Evolutionary conservation across 176 grass and related monocot species (phyloP).

Genomic region (Aegilops longissima): DNA sequence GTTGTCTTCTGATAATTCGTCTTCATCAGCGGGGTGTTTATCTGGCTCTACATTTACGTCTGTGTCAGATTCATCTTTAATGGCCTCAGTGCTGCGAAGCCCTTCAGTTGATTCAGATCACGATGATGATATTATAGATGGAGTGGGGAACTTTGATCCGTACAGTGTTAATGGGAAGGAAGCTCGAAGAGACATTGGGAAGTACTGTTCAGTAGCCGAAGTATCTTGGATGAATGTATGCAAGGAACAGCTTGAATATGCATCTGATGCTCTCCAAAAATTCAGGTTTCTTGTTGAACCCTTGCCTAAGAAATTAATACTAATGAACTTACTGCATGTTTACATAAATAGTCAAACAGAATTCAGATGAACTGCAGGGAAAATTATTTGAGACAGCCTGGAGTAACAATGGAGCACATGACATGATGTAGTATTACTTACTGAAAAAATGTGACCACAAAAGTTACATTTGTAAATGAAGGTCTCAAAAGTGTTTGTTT

Average conservation of each 20-base stretch:
- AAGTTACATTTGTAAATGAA: neutral
- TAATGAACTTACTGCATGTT: neutral
- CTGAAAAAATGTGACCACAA: neutral
- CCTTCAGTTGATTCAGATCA: conserved; percentile 56
- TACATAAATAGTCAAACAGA: neutral
- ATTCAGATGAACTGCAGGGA: neutral
- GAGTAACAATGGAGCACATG: neutral
- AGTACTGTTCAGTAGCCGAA: conserved; percentile 62
- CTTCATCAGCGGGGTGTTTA: conserved; percentile 65
- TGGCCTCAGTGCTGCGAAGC: conserved; percentile 51
- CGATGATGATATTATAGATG: conserved; percentile 40
- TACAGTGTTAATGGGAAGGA: conserved; percentile 83
- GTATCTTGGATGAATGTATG: conserved; percentile 95
- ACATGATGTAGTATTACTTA: neutral
- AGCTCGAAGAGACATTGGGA: conserved; percentile 69
- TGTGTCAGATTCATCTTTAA: conserved; percentile 64
- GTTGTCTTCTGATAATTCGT: conserved; percentile 41
- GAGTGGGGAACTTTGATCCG: conserved; percentile 60
- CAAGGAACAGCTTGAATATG: conserved; percentile 90
- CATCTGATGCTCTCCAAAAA: conserved; percentile 70
- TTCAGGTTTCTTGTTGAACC: conserved; percentile 65
- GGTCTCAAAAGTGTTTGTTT: neutral
- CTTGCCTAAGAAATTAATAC: conserved; percentile 9
- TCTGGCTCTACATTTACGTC: conserved; percentile 52
- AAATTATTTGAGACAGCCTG: neutral